phyloP scores from a whole-genome alignment of 2,329 filamentous ascomycete genomes.

The Alternaria sp. region DNA sequence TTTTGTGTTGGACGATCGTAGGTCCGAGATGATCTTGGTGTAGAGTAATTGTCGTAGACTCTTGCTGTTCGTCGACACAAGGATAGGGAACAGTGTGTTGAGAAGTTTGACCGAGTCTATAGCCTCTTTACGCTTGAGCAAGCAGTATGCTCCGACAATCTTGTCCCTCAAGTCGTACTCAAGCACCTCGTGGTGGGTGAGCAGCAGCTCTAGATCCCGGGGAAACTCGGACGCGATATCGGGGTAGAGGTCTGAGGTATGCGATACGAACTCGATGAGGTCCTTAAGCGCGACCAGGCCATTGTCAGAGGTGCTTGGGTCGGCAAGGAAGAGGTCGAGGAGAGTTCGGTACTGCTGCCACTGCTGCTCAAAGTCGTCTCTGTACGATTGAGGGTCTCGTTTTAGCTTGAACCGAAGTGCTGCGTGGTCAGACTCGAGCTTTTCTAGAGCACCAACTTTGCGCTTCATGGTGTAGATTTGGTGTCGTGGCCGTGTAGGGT shows the following conservation, averaged over 20 bases:
- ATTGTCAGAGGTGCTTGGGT: slow-evolving; percentile 78
- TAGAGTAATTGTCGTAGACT: slow-evolving; percentile 83
- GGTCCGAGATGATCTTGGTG: slow-evolving; percentile 88
- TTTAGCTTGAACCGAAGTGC: slow-evolving; percentile 81
- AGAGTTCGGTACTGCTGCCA: slow-evolving; percentile 92
- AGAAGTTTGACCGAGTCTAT: slow-evolving; percentile 83
- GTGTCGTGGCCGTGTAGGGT: not conserved
- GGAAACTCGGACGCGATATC: slow-evolving; percentile 79
- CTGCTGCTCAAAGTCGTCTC: slow-evolving; percentile 86
- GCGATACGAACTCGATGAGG: slow-evolving; percentile 90
- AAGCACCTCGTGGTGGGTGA: slow-evolving; percentile 80
- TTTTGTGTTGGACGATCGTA: slow-evolving; percentile 87
- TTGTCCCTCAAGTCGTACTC: slow-evolving; percentile 76
- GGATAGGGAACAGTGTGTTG: slow-evolving; percentile 91
- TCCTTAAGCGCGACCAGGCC: slow-evolving; percentile 87
- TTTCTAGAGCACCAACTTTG: slow-evolving; percentile 91
- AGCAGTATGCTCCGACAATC: slow-evolving; percentile 85
- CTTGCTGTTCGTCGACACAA: slow-evolving; percentile 92
- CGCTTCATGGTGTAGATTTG: slow-evolving; percentile 68
- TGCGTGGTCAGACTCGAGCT: slow-evolving; percentile 78
- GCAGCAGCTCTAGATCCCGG: slow-evolving; percentile 79
- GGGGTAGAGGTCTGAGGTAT: slow-evolving; percentile 93
- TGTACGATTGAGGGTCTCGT: slow-evolving; percentile 77
- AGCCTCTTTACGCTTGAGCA: slow-evolving; percentile 89
- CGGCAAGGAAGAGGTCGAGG: slow-evolving; percentile 87